Evolutionary conservation across 1,139 yeast genomes (phyloP).

Genomic region (Suhomyces guaymorum): DNA sequence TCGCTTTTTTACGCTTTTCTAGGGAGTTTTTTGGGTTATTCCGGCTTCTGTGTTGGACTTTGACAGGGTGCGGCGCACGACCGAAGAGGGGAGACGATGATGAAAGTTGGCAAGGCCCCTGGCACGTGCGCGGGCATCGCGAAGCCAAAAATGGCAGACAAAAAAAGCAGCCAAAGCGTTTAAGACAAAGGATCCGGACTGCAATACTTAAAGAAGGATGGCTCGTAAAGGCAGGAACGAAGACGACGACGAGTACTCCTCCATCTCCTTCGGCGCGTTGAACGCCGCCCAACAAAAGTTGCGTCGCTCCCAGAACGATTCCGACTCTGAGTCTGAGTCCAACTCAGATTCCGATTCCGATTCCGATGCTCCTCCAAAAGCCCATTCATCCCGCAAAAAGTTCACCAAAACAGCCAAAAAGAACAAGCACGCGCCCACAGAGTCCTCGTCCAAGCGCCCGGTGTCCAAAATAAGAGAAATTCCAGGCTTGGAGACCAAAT

Average conservation of each 20-base stretch:
- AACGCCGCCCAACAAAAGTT: slow-evolving; percentile 44
- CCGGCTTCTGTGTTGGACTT: no score
- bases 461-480: slow-evolving; percentile 70
- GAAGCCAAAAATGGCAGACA: no score
- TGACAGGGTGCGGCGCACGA: no score
- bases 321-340: slow-evolving; percentile 17
- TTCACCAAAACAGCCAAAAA: slow-evolving; percentile 23
- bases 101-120: no score
- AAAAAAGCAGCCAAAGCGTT: no score
- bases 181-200: no score
- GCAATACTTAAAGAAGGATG: no score
- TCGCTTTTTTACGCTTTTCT: no score
- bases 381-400: slow-evolving; percentile 11
- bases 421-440: slow-evolving; percentile 80
- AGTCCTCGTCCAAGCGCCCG: slow-evolving; percentile 68
- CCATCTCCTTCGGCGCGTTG: slow-evolving; percentile 20
- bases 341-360: slow-evolving; percentile 15
- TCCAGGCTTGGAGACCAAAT: slow-evolving; percentile 55
- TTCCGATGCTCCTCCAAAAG: slow-evolving; percentile 19
- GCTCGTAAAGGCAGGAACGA: no score
- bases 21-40: no score
- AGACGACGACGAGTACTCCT: slow-evolving; percentile 39
- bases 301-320: slow-evolving; percentile 11
- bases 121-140: neutral
- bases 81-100: no score